phyloP scores from a whole-genome alignment of 495 filamentous ascomycete genomes.

The Amphirosellinia nigrospora region DNA sequence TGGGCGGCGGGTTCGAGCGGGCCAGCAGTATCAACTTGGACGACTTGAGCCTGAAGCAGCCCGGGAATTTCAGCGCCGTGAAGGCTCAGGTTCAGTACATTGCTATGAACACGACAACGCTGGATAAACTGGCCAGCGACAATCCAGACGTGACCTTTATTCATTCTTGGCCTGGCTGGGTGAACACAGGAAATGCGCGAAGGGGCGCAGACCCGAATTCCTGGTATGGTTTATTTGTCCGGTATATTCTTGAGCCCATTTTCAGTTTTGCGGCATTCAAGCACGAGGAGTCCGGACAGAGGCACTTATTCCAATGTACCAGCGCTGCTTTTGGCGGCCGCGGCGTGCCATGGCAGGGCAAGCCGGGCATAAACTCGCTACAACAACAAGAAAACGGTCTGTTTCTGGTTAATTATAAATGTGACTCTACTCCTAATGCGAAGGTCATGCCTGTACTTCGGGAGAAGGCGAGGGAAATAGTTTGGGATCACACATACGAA shows the following conservation, averaged over 20 bases:
- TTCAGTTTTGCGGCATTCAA: conserved; percentile 28
- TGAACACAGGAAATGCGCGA: conserved; percentile 45
- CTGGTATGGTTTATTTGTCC: conserved; percentile 30
- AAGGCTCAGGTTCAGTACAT: conserved; percentile 30
- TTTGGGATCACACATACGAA: conserved; percentile 42
- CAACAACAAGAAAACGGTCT: conserved; percentile 32
- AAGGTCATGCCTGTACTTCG: conserved; percentile 38
- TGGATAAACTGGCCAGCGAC: conserved; percentile 41
- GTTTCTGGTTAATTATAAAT: conserved; percentile 42
- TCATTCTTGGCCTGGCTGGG: conserved; percentile 45
- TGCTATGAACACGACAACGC: conserved; percentile 28
- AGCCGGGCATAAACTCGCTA: conserved; percentile 32
- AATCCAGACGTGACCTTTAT: conserved; percentile 46
- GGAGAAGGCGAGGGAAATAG: conserved; percentile 34
- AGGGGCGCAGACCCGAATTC: conserved; percentile 36
- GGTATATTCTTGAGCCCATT: conserved; percentile 35
- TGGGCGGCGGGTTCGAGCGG: conserved; percentile 41
- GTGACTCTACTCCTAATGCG: conserved; percentile 37
- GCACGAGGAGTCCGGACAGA: conserved; percentile 40
- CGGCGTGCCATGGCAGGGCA: conserved; percentile 37
- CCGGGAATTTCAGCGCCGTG: conserved; percentile 35
- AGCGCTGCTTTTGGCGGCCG: conserved; percentile 42
- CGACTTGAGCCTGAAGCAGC: conserved; percentile 44
- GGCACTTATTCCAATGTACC: conserved; percentile 42
- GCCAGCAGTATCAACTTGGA: conserved; percentile 33